Conservation (phyloP, 2,329 filamentous ascomycete species). For the Salinomyces thailandicus region DNA sequence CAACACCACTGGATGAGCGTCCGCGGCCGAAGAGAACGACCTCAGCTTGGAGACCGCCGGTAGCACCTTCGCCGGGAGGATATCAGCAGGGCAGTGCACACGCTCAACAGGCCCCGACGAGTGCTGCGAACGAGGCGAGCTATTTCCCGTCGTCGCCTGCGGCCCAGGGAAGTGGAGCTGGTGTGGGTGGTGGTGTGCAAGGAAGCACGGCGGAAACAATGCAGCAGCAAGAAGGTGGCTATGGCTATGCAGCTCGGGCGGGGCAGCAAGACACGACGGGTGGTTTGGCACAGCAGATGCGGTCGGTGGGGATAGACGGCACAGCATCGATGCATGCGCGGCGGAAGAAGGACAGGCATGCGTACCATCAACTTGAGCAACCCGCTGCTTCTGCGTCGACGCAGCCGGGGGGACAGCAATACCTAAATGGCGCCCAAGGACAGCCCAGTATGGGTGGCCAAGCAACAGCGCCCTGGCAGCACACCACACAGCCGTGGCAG, state of each 20-base stretch:
- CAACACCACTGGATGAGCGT: constrained; percentile 16
- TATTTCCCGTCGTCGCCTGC: no score
- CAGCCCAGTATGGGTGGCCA: constrained; percentile 13
- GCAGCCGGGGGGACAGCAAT: constrained; percentile 57
- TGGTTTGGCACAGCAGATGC: constrained; percentile 62
- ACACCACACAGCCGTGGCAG: constrained; percentile 27
- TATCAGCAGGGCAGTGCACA: constrained; percentile 33
- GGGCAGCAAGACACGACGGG: constrained; percentile 23
- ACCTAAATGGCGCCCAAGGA: constrained; percentile 40
- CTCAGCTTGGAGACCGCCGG: constrained; percentile 29
- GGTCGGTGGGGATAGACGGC: constrained; percentile 57
- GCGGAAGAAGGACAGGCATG: constrained; percentile 96
- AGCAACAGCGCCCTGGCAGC: constrained; percentile 25
- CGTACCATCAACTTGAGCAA: constrained; percentile 76
- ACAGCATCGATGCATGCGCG: constrained; percentile 40
- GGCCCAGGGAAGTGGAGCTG: no score
- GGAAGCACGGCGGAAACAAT: constrained; percentile 19
- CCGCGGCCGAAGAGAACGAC: constrained; percentile 13
- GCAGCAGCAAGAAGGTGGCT: constrained; percentile 22
- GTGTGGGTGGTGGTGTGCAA: no score
- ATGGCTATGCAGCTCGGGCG: constrained; percentile 9
- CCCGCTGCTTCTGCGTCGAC: constrained; percentile 52
- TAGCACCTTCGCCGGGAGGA: constrained; percentile 34
- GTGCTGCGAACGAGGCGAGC: constrained; percentile 4
- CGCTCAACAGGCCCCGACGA: not conserved